phyloP scores from a whole-genome alignment of 2,329 filamentous ascomycete genomes.

The Hypoxylon sp. region DNA sequence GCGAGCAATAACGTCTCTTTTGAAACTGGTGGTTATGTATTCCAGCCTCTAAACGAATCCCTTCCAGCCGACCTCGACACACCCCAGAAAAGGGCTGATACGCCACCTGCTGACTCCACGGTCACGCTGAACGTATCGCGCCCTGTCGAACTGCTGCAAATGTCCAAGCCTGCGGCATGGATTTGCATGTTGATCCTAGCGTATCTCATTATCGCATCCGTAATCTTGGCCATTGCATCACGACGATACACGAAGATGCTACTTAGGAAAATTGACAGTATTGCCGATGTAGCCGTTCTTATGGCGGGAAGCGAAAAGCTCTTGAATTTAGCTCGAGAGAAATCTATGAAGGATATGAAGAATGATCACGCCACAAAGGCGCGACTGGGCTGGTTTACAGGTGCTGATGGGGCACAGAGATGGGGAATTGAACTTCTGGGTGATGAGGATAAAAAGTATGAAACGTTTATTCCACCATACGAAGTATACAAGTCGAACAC shows the following conservation, averaged over 20 bases:
- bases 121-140: conserved; percentile 23
- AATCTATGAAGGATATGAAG: conserved; percentile 8
- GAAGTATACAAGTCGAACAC: not conserved
- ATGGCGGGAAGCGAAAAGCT: conserved; percentile 35
- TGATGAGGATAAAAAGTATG: not conserved
- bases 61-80: conserved; percentile 17
- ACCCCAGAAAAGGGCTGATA: not conserved
- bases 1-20: conserved; percentile 30
- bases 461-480: not conserved
- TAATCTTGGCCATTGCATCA: conserved; percentile 16
- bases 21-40: conserved; percentile 27
- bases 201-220: conserved; percentile 32
- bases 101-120: not conserved
- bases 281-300: conserved; percentile 31
- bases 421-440: conserved; percentile 25
- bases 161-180: conserved; percentile 37
- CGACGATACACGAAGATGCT: conserved; percentile 26
- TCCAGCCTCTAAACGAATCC: conserved; percentile 11
- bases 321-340: conserved; percentile 15
- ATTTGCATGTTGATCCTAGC: conserved; percentile 34
- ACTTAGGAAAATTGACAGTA: conserved; percentile 16
- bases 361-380: conserved; percentile 8
- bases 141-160: conserved; percentile 31
- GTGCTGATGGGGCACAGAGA: conserved; percentile 8
- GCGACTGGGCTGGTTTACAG: conserved; percentile 25